These are phyloP conservation scores for Fulvia fulva DNA, from an alignment of 2,329 filamentous ascomycete species.

Conservation along the genomic window DNA sequence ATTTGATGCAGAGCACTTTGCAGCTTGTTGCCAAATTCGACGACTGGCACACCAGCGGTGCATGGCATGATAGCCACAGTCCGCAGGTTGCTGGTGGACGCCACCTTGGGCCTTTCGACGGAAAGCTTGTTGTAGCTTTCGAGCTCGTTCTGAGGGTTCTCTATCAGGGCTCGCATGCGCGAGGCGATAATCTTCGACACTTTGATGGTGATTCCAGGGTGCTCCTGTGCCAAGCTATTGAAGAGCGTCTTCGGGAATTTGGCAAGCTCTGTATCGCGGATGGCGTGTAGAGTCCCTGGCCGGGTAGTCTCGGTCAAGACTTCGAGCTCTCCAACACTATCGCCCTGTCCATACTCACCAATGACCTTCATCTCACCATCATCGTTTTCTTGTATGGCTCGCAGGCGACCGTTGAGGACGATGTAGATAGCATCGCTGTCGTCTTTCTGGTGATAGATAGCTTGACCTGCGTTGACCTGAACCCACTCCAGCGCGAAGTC, in stretches of 20 bases:
- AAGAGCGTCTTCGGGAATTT: conserved; percentile 95
- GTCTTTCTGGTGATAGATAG: conserved; percentile 88
- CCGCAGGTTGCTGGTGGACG: conserved; percentile 84
- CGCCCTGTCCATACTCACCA: conserved; percentile 92
- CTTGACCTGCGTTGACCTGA: conserved; percentile 90
- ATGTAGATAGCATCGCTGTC: conserved; percentile 99
- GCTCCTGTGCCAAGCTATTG: conserved; percentile 94
- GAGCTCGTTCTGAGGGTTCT: conserved; percentile 65
- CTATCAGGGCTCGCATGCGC: conserved; percentile 83
- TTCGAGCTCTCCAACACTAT: conserved; percentile 94
- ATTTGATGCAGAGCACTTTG: conserved; percentile 87
- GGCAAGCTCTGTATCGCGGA: conserved; percentile 91
- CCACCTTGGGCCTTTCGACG: conserved; percentile 59
- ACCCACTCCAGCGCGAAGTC: conserved; percentile 99
- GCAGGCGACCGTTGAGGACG: conserved; percentile 85
- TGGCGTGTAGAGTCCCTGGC: conserved; percentile 89
- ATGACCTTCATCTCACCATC: conserved; percentile 80
- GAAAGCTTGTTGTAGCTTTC: conserved; percentile 39
- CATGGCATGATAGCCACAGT: conserved; percentile 92
- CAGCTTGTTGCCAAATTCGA: conserved; percentile 87
- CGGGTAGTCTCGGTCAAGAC: conserved; percentile 91
- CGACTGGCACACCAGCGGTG: conserved; percentile 83
- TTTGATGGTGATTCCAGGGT: conserved; percentile 97
- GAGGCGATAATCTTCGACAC: conserved; percentile 98
- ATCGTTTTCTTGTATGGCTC: conserved; percentile 76